Evolutionary conservation across 768 basidiomycete genomes (phyloP).

Genomic region (Tulasnella sp.): DNA sequence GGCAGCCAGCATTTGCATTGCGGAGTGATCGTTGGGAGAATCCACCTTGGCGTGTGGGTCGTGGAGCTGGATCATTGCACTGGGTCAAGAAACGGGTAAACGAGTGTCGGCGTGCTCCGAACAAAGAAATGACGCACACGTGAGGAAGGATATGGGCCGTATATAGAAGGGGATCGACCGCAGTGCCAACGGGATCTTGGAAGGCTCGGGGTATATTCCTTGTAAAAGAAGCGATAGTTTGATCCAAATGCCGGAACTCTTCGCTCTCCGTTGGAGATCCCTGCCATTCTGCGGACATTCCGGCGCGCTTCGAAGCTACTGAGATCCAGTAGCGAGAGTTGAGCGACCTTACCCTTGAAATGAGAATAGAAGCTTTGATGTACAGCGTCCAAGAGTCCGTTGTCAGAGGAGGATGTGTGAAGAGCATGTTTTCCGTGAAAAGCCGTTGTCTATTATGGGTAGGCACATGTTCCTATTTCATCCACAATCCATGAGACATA

Average conservation of each 20-base stretch:
- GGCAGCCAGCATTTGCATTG: conserved; percentile 24
- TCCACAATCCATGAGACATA: background rate
- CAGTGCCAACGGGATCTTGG: conserved; percentile 53
- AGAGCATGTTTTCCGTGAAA: conserved; percentile 19
- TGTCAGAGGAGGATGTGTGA: conserved; percentile 24
- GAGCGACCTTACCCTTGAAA: conserved; percentile 32
- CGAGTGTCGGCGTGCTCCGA: background rate
- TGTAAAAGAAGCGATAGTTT: conserved; percentile 57
- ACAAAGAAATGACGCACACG: conserved; percentile 15
- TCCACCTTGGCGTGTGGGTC: conserved; percentile 34
- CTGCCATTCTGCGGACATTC: too few species aligned
- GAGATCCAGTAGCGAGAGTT: conserved; percentile 21
- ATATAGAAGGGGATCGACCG: conserved; percentile 61
- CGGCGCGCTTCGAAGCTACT: background rate
- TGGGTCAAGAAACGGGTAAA: background rate
- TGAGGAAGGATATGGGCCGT: conserved; percentile 44
- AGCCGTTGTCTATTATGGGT: conserved; percentile 28
- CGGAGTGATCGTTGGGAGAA: conserved; percentile 22
- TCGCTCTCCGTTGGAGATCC: conserved; percentile 55
- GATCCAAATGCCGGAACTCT: conserved; percentile 67
- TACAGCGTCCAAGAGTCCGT: conserved; percentile 36
- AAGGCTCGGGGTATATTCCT: conserved; percentile 61
- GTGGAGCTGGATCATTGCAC: conserved; percentile 32
- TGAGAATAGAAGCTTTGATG: conserved; percentile 31
- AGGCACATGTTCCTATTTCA: conserved; percentile 11